These are phyloP conservation scores for Lentinus brumalis DNA, from an alignment of 768 basidiomycete species.

Conservation along the genomic window DNA sequence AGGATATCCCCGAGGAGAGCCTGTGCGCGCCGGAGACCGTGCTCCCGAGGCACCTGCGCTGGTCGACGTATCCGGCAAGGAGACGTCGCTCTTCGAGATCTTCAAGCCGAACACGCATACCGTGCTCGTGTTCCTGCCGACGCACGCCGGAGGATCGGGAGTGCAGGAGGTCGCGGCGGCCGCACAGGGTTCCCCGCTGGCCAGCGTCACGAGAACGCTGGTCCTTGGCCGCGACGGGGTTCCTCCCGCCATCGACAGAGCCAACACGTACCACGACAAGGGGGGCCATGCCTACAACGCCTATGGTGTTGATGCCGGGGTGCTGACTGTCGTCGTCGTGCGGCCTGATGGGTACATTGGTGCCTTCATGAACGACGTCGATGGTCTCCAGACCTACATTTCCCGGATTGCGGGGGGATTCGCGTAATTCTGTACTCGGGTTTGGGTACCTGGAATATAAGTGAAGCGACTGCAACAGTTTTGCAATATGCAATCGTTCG, in stretches of 20 bases:
- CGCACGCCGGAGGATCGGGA: background rate
- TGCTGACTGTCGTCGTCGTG: slow-evolving; percentile 9
- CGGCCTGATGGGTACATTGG: slow-evolving; percentile 21
- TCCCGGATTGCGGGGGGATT: background rate
- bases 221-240: background rate
- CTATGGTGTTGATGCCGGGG: slow-evolving; percentile 7
- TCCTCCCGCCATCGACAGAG: background rate
- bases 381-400: slow-evolving; percentile 1
- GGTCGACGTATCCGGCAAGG: slow-evolving; percentile 7
- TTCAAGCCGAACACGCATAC: slow-evolving; percentile 34
- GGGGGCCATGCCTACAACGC: slow-evolving; percentile 13
- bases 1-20: slow-evolving; percentile 13
- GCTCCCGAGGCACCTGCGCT: slow-evolving; percentile 46
- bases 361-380: background rate
- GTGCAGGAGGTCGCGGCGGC: background rate
- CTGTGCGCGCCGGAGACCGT: slow-evolving; percentile 46
- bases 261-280: slow-evolving; percentile 6
- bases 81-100: slow-evolving; percentile 30
- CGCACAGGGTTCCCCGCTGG: background rate
- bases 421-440: too few relatives aligned
- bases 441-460: too few relatives aligned
- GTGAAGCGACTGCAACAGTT: too few relatives aligned
- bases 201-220: background rate
- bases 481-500: too few relatives aligned
- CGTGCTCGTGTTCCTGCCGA: slow-evolving; percentile 31